phyloP scores from a whole-genome alignment of 163 green algal genomes.

The Chlamydomonas reinhardtii region DNA sequence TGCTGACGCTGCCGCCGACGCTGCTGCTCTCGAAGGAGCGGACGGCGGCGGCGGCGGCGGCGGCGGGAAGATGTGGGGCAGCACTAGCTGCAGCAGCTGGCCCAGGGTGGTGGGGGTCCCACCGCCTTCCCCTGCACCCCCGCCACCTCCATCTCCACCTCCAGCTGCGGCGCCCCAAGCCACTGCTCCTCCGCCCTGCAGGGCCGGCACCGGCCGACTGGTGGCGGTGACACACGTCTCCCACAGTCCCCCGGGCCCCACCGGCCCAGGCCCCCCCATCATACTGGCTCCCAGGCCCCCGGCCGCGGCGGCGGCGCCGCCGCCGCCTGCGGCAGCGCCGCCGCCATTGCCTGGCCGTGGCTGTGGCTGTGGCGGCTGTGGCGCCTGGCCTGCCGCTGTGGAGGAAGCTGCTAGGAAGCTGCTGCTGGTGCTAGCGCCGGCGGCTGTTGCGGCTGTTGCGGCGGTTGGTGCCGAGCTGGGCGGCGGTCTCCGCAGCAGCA shows the following conservation, averaged over 20 bases:
- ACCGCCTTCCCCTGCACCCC: not conserved
- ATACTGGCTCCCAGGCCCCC: not conserved
- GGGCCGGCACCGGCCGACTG: slow-evolving; percentile 12
- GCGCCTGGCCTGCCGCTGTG: not conserved
- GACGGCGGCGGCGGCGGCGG: not conserved
- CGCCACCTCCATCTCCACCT: too few relatives aligned
- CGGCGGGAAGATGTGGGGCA: slow-evolving; percentile 24
- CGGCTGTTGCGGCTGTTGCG: not conserved
- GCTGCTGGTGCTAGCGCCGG: not conserved
- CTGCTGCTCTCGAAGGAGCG: too few relatives aligned
- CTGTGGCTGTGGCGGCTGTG: not conserved
- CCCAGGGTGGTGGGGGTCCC: slow-evolving; percentile 5
- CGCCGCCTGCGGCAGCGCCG: not conserved
- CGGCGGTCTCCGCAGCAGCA: slow-evolving; percentile 32
- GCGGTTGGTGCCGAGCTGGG: not conserved
- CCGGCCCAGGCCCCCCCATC: not conserved
- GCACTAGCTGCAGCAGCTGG: slow-evolving; percentile 8
- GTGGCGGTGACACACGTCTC: not conserved
- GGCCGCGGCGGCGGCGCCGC: too few relatives aligned
- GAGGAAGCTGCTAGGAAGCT: not conserved
- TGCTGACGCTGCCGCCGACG: not conserved
- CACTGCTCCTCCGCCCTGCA: not conserved
- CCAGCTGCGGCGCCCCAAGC: too few relatives aligned
- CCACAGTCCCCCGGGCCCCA: not conserved
- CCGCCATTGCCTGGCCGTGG: not conserved